Base-by-base conservation (phyloP, 1,284 basidiomycete genomes). In the Stygiomarasmius scandens region DNA sequence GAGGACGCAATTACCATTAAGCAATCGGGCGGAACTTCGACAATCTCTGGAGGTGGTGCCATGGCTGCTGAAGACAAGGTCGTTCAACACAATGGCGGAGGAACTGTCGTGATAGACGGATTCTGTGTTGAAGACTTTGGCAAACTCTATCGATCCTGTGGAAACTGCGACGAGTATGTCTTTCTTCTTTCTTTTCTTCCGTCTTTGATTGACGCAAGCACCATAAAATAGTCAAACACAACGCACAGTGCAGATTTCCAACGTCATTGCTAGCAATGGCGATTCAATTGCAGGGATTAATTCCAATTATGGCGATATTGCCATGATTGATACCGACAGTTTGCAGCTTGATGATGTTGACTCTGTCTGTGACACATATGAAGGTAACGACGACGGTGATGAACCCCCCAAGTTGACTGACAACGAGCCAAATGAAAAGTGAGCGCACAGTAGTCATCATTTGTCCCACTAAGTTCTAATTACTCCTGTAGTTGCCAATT, bases 1-100 rank as follows among this genome's bases (percentile, higher is more conserved):
- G 59, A 63, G 46, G 61, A 63, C 27, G 61, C 61, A 9, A 63
- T 63, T 34, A 61, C 61, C 23, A 58, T 60, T 56, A 63, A 63
- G 52, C 61, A 62, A 46, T 50, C 20, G 36, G 56, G 56, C 22
- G 61, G 61, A n/a, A 55, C 52, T 16, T 54, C 54, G 22, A 60
- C 32, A 34, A 63, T 63, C 47, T 55, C 45, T 44, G 59, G 59
- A 25, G 60, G 60, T 53, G 58, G 57, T 27, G 57, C 61, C 14
- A 63, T 58, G 54, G 48, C 56, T 47, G 61, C 56, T 20, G 38
- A 46, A 6, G 61, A 63, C 54, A 63, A 63, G 50, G 55, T 63
- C 41, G 61, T 63, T 22, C 61, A 63, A 41, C 61, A 63, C 54
- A 63, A 63, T 34, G 61, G 61, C 27, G 59, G 56, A 22, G 61